A percentile compares a stretch with the other conserved stretches of the same genome.
These are phyloP conservation scores for Mayamaea pseudoterrestris DNA, from an alignment of 108 stramenopile genomes.

Conservation along the genomic window DNA sequence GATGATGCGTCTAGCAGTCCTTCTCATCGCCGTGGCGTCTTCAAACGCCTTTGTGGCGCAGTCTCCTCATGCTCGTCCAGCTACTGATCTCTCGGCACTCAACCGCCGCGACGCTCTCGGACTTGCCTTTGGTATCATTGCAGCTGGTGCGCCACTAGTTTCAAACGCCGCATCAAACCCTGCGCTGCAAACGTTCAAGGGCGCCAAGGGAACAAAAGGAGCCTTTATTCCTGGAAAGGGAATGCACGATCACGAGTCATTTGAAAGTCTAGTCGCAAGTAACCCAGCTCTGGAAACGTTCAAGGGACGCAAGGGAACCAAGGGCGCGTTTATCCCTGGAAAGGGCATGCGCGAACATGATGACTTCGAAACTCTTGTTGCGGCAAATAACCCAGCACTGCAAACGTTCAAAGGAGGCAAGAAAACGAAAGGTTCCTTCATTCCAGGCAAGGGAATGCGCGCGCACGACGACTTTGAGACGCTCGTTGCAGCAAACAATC, in stretches of 20 bases:
- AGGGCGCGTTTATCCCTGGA: constrained; percentile 34
- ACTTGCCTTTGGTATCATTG: constrained; percentile 4
- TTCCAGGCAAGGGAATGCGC: constrained; percentile 32
- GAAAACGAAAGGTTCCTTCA: constrained; percentile 19
- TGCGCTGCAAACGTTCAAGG: constrained; percentile 35
- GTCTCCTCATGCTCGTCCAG: neutral
- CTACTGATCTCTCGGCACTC: neutral
- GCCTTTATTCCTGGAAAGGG: constrained; percentile 40
- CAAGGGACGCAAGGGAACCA: constrained; percentile 20
- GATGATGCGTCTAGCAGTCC: neutral
- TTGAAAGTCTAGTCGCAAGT: constrained; percentile 22
- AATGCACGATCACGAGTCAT: constrained; percentile 18
- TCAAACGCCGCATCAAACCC: constrained; percentile 23
- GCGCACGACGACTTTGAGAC: constrained; percentile 16
- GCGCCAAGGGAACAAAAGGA: constrained; percentile 15
- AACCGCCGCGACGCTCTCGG: constrained; percentile 13
- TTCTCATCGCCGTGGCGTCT: neutral
- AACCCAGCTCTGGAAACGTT: constrained; percentile 36
- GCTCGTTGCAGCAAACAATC: constrained; percentile 26
- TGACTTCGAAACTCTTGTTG: constrained; percentile 29
- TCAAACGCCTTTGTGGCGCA: neutral
- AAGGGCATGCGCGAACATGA: constrained; percentile 29
- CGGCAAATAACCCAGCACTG: constrained; percentile 27
- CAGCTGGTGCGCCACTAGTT: neutral
- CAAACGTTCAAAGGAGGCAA: constrained; percentile 24